Evolutionary conservation across 2,329 filamentous ascomycete species (phyloP), one percentile per base, ranked within the genome.

Genomic region (Fusarium sp.): DNA sequence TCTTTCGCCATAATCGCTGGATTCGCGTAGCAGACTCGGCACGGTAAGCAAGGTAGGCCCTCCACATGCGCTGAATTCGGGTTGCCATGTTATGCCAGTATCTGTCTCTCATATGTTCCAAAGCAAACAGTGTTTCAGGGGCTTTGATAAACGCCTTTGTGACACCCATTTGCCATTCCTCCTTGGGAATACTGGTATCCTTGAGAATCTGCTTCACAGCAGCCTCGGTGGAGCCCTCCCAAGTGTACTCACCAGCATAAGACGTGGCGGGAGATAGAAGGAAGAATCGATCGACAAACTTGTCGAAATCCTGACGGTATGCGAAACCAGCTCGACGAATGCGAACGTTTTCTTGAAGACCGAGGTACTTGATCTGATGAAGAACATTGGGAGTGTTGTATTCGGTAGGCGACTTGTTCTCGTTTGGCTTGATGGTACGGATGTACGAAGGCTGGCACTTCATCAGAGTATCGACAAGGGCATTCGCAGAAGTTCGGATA

Each of bases 41-140:
- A 40, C 95, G 88, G 77, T 98, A 98, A 6, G 94, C 89, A 36
- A 98, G 84, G 73, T 97, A 98, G 48, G 96, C 96, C 70, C 95
- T 87, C 95, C 95, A 99, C 73, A 96, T 95, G 68, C 95, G 87
- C 79, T 99, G 95, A 58, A 99, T 98, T 57, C 95, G 88, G 58
- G 94, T 96, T 4, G 95, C 95, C 95, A 99, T 98, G 79, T 98
- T 99, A 78, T 98, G 94, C 94, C 94, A 98, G 78, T 98, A 99
- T 53, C 92, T 85, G 75, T 99, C 95, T 73, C 95, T 88, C 94
- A 99, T 98, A 55, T 96, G 93, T 77, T 99, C 95, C 10, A 99
- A 82, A 3, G 95, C 95, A 73, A 99, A 99, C 2, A 99, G 81
- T 0, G 95, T 99, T 77, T 99, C 95, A 1, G 95, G 95, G 0